Conservation (phyloP, 2,329 filamentous ascomycete species). For the Arthrobotrys entomopaga region DNA sequence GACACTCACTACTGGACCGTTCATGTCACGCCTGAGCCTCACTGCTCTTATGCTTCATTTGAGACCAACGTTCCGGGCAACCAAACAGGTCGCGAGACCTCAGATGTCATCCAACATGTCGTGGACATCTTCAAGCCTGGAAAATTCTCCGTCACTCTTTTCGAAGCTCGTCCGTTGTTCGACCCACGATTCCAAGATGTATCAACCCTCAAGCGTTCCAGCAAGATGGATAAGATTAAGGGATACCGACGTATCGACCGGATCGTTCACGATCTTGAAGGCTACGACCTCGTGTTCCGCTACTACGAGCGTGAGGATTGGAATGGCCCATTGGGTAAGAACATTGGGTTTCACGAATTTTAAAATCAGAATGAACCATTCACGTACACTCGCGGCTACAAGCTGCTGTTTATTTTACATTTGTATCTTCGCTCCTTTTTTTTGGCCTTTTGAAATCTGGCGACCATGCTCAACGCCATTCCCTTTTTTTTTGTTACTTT, state of each 20-base stretch:
- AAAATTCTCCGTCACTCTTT: slow-evolving; percentile 96
- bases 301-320: slow-evolving; percentile 93
- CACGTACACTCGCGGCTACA: background rate
- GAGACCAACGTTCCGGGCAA: slow-evolving; percentile 96
- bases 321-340: slow-evolving; percentile 45
- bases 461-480: background rate
- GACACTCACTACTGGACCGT: slow-evolving; percentile 94
- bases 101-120: slow-evolving; percentile 91
- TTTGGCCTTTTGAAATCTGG: no score
- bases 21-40: slow-evolving; percentile 94
- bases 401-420: background rate
- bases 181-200: slow-evolving; percentile 64
- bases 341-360: slow-evolving; percentile 53
- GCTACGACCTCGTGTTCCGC: slow-evolving; percentile 94
- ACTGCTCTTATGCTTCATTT: slow-evolving; percentile 97
- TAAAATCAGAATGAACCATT: background rate
- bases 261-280: slow-evolving; percentile 96
- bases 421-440: no score
- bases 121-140: slow-evolving; percentile 96
- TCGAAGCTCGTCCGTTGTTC: slow-evolving; percentile 78
- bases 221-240: slow-evolving; percentile 78
- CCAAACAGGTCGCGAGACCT: slow-evolving; percentile 86
- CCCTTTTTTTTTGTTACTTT: background rate
- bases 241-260: slow-evolving; percentile 91
- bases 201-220: slow-evolving; percentile 63